phyloP scores from a whole-genome alignment of 2,329 filamentous ascomycete genomes.

The Cladosporium sp. region DNA sequence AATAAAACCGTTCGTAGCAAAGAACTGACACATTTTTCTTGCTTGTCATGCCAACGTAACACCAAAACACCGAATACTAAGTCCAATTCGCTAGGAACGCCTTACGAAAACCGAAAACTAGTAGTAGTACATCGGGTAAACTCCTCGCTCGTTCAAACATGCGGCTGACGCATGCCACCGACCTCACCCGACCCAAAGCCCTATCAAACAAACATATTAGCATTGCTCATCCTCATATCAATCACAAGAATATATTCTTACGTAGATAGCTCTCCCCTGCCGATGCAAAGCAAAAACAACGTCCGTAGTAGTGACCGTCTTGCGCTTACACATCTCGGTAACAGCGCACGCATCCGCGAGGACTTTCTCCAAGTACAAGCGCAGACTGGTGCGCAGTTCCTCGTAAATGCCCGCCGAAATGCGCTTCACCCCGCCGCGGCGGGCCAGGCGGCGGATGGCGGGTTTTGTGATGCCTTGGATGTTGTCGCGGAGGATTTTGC shows the following conservation, averaged over 20 bases:
- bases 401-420: slow-evolving; percentile 63
- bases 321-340: slow-evolving; percentile 38
- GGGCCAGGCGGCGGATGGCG: slow-evolving; percentile 60
- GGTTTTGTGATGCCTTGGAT: slow-evolving; percentile 94
- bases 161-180: no score
- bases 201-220: neutral
- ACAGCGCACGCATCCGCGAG: slow-evolving; percentile 25
- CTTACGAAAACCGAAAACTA: no score
- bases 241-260: no score
- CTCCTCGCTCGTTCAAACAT: no score
- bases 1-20: no score
- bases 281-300: slow-evolving; percentile 55
- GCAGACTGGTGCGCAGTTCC: slow-evolving; percentile 52
- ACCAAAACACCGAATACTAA: no score
- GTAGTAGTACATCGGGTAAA: no score
- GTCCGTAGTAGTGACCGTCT: slow-evolving; percentile 60
- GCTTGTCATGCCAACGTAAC: no score
- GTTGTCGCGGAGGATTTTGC: slow-evolving; percentile 98
- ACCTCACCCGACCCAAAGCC: neutral
- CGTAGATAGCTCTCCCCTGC: slow-evolving; percentile 17
- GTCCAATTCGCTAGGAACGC: no score
- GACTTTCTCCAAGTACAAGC: slow-evolving; percentile 51
- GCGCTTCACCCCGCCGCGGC: slow-evolving; percentile 71
- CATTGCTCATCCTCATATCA: neutral
- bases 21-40: no score